These are phyloP conservation scores for Dryas drummondii DNA, from an alignment of 306 rosid species.

Conservation along the genomic window DNA sequence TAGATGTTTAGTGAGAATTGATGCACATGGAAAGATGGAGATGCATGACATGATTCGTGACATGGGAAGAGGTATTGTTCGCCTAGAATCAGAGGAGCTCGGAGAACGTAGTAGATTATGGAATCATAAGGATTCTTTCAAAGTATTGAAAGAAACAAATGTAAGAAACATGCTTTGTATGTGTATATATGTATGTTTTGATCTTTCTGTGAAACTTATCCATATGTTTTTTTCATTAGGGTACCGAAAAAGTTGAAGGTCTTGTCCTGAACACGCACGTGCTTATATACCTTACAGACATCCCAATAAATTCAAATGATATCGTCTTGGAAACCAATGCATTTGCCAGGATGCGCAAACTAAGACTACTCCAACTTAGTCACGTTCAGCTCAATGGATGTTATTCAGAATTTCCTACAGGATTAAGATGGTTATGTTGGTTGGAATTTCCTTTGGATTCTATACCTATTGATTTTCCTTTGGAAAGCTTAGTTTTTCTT, in stretches of 20 bases:
- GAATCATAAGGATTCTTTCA: neutral
- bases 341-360: neutral
- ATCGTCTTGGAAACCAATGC: neutral
- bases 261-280: neutral
- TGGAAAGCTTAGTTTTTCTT: neutral
- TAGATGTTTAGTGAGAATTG: neutral
- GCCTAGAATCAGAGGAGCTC: neutral
- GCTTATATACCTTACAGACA: neutral
- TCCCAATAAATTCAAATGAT: neutral
- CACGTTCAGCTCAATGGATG: neutral
- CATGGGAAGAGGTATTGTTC: neutral
- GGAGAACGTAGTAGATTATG: neutral
- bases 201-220: neutral
- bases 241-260: neutral
- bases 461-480: slow-evolving; percentile 9
- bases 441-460: slow-evolving; percentile 5
- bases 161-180: neutral
- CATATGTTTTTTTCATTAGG: neutral
- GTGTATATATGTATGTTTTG: neutral
- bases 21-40: neutral
- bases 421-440: slow-evolving; percentile 12
- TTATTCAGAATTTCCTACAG: neutral
- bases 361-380: neutral
- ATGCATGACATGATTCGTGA: neutral
- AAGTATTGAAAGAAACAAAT: neutral